These are phyloP conservation scores for Boletus semigastroideus DNA, from an alignment of 1,284 basidiomycete genomes.

Conservation along the genomic window DNA sequence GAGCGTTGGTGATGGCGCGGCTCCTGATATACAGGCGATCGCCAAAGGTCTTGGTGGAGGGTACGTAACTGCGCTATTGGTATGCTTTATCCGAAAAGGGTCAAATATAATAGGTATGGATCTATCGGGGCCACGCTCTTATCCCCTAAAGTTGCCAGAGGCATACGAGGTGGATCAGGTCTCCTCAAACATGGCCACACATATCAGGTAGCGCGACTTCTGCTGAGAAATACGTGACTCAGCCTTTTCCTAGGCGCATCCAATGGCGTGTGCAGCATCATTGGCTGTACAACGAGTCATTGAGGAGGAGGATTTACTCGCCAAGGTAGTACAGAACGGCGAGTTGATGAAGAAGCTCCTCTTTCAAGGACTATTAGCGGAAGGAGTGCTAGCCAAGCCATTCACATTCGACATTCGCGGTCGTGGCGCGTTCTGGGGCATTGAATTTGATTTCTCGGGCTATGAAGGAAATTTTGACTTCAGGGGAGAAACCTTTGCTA, in stretches of 20 bases:
- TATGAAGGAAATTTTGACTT: conserved; percentile 48
- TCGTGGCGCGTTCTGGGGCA: conserved; percentile 76
- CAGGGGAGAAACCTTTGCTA: conserved; percentile 53
- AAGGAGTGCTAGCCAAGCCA: conserved; percentile 57
- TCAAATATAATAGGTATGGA: conserved; percentile 59
- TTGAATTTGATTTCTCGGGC: conserved; percentile 73
- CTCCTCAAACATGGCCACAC: conserved; percentile 85
- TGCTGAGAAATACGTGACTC: conserved; percentile 1
- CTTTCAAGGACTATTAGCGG: conserved; percentile 48
- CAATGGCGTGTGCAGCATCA: conserved; percentile 72
- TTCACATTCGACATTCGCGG: conserved; percentile 77
- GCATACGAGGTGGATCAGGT: conserved; percentile 63
- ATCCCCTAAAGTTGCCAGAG: conserved; percentile 68
- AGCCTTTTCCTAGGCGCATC: conserved; percentile 52
- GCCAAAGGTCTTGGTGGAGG: conserved; percentile 88
- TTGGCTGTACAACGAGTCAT: conserved; percentile 80
- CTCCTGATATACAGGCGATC: conserved; percentile 81
- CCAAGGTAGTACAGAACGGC: conserved; percentile 63
- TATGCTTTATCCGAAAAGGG: conserved; percentile 4
- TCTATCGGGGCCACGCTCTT: conserved; percentile 82
- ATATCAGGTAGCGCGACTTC: conserved; percentile 57
- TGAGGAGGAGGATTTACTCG: conserved; percentile 63
- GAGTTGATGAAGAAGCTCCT: conserved; percentile 61
- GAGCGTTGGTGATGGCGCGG: conserved; percentile 69
- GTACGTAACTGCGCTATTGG: conserved; percentile 37